These are phyloP conservation scores for Chiua virens DNA, from an alignment of 768 basidiomycete species.

Conservation along the genomic window DNA sequence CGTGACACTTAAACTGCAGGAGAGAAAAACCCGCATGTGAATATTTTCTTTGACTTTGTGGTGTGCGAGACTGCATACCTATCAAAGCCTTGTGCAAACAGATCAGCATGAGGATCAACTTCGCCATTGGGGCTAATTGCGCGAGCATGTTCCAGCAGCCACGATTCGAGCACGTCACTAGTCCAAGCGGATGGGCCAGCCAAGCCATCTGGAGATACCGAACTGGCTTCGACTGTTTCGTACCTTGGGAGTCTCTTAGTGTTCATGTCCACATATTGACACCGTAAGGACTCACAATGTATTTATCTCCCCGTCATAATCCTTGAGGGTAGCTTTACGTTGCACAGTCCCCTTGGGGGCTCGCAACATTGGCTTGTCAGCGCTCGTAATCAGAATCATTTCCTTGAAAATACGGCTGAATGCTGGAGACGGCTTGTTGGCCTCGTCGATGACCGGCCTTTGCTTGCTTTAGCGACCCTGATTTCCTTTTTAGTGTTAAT, in stretches of 20 bases:
- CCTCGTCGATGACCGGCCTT: conserved; percentile 42
- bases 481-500: not conserved
- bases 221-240: conserved; percentile 1
- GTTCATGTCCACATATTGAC: not conserved
- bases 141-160: conserved; percentile 13
- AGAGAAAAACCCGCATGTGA: not conserved
- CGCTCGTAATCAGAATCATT: conserved; percentile 45
- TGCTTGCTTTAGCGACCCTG: not conserved
- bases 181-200: conserved; percentile 6
- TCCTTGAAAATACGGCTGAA: conserved; percentile 49
- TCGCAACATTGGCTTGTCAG: conserved; percentile 41
- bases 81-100: conserved; percentile 36
- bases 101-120: conserved; percentile 7
- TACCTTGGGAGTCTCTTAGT: conserved; percentile 1
- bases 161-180: not conserved
- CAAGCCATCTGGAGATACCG: not conserved
- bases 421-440: conserved; percentile 37
- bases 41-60: not conserved
- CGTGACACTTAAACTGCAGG: conserved; percentile 23
- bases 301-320: conserved; percentile 28
- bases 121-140: not conserved
- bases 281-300: conserved; percentile 13
- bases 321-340: conserved; percentile 14
- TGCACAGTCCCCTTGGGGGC: conserved; percentile 33
- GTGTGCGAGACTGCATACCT: conserved; percentile 17